Evolutionary conservation across 441 rosid species (phyloP).

Genomic region (Populus hybrid): DNA sequence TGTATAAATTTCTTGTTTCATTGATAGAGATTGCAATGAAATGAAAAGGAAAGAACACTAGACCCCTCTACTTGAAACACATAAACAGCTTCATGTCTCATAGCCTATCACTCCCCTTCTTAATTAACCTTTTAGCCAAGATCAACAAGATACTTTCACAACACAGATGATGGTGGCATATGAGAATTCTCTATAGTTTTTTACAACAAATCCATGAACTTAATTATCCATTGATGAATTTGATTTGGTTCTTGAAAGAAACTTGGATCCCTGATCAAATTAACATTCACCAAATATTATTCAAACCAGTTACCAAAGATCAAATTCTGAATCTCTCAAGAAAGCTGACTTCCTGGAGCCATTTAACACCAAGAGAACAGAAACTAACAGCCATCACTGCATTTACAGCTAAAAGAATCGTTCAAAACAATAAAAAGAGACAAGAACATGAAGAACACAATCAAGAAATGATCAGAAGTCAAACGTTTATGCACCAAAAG

Average conservation of each 20-base stretch:
- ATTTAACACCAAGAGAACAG: background rate
- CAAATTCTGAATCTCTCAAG: background rate
- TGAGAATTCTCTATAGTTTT: background rate
- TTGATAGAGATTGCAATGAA: conserved; percentile 4
- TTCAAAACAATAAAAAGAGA: background rate
- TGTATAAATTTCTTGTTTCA: conserved; percentile 4
- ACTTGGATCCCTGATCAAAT: background rate
- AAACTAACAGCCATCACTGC: background rate
- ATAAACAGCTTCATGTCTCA: no score
- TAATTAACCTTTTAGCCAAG: background rate
- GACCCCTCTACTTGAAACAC: background rate
- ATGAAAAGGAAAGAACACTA: background rate
- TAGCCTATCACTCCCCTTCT: background rate
- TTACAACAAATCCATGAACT: no score
- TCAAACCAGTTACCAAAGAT: background rate
- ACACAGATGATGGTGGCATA: background rate
- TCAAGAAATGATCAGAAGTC: background rate
- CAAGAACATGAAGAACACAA: conserved; percentile 2
- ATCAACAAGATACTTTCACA: background rate
- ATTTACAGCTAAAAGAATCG: background rate
- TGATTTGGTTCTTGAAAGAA: background rate
- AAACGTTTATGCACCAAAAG: background rate
- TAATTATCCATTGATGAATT: background rate
- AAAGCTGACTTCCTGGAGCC: background rate
- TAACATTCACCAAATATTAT: background rate